A percentile compares a stretch with the other conserved stretches of the same genome.
Conservation (phyloP, 257 asterid species). For the Lantana camara region DNA sequence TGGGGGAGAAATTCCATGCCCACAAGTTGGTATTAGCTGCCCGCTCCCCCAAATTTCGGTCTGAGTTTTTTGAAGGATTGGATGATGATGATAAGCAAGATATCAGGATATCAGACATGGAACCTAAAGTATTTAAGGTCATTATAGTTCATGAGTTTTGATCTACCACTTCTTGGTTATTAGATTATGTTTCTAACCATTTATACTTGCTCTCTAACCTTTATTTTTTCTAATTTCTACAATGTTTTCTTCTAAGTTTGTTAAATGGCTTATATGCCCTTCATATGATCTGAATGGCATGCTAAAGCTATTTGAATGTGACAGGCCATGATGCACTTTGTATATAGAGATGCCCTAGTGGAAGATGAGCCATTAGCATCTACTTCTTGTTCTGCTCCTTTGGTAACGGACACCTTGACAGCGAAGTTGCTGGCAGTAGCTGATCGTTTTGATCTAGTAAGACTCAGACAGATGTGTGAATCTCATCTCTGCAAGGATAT, state of each 20-base stretch:
- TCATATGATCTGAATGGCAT: conserved; percentile 15
- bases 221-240: not conserved
- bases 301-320: conserved; percentile 34
- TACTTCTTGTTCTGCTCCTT: conserved; percentile 57
- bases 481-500: conserved; percentile 91
- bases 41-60: conserved; percentile 71
- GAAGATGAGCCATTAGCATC: conserved; percentile 78
- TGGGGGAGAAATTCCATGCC: conserved; percentile 83
- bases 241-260: not conserved
- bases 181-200: not conserved
- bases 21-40: conserved; percentile 96
- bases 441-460: conserved; percentile 81
- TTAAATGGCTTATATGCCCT: not conserved
- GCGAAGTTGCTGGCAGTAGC: conserved; percentile 94
- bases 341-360: conserved; percentile 79
- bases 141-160: conserved; percentile 18
- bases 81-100: conserved; percentile 57
- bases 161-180: conserved; percentile 1
- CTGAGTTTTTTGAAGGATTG: conserved; percentile 61
- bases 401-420: conserved; percentile 63
- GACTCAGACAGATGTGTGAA: conserved; percentile 87
- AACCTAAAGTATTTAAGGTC: conserved; percentile 92
- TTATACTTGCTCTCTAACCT: not conserved
- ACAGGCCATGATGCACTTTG: conserved; percentile 95
- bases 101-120: conserved; percentile 69